These are phyloP conservation scores for Penicillium sp. DNA, from an alignment of 2,329 filamentous ascomycete genomes.

Conservation along the genomic window DNA sequence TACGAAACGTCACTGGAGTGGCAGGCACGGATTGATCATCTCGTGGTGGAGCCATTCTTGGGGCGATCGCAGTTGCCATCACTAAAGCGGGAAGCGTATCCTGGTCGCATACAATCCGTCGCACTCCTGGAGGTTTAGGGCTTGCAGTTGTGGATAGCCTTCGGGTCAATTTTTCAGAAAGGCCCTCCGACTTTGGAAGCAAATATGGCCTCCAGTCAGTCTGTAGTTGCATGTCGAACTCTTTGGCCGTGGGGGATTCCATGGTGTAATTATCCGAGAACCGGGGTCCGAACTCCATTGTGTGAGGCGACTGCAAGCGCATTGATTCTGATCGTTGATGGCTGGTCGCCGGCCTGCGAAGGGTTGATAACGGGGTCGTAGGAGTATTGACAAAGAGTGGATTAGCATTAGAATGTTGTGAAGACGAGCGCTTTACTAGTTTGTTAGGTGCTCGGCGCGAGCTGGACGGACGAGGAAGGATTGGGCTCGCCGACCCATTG, in stretches of 20 bases:
- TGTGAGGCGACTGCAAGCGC: conserved; percentile 46
- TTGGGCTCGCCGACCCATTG: conserved; percentile 57
- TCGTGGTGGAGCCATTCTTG: conserved; percentile 24
- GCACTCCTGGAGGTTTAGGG: conserved; percentile 40
- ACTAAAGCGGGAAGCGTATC: conserved; percentile 52
- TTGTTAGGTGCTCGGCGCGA: conserved; percentile 55
- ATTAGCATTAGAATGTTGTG: conserved; percentile 51
- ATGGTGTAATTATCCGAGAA: conserved; percentile 16
- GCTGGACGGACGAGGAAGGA: conserved; percentile 39
- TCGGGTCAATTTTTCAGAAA: conserved; percentile 40
- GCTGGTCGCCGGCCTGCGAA: conserved; percentile 64
- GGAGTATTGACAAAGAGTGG: conserved; percentile 34
- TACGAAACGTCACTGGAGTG: conserved; percentile 33
- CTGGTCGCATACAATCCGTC: conserved; percentile 48
- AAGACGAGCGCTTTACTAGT: conserved; percentile 63
- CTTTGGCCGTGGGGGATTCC: conserved; percentile 10
- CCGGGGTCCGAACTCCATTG: conserved; percentile 31
- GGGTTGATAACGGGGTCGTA: conserved; percentile 48
- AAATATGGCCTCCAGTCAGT: conserved; percentile 46
- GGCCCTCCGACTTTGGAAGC: conserved; percentile 28
- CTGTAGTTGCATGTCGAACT: conserved; percentile 19
- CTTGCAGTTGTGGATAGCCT: conserved; percentile 43
- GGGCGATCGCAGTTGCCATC: conserved; percentile 44
- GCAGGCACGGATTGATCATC: conserved; percentile 25
- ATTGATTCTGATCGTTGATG: conserved; percentile 62